Evolutionary conservation across 140 eudicot genomes (phyloP).

Genomic region (Cichorium intybus): DNA sequence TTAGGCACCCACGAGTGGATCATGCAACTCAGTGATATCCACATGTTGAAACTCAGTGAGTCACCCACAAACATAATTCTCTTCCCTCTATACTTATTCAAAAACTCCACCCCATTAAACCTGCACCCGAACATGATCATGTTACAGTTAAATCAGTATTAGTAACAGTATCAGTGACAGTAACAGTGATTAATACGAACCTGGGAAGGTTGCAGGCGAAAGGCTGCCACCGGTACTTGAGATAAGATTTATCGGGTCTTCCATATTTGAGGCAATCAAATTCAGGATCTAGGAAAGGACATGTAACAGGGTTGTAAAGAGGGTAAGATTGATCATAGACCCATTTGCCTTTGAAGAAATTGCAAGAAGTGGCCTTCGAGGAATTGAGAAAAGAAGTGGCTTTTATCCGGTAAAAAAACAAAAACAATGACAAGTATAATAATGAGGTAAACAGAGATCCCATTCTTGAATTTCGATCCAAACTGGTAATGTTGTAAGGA

Average conservation of each 20-base stretch:
- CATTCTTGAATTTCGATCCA: slow-evolving; percentile 47
- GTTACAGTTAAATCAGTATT: background rate
- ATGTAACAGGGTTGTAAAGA: slow-evolving; percentile 60
- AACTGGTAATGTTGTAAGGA: slow-evolving; percentile 13
- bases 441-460: slow-evolving; percentile 28
- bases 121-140: slow-evolving; percentile 35
- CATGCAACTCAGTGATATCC: slow-evolving; percentile 88
- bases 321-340: slow-evolving; percentile 83
- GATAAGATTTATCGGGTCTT: slow-evolving; percentile 65
- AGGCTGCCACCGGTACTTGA: slow-evolving; percentile 89
- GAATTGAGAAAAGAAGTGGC: slow-evolving; percentile 42
- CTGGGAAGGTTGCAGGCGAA: slow-evolving; percentile 67
- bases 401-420: slow-evolving; percentile 28
- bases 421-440: slow-evolving; percentile 32
- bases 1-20: slow-evolving; percentile 78
- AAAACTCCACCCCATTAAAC: slow-evolving; percentile 66
- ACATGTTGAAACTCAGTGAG: slow-evolving; percentile 90
- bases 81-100: slow-evolving; percentile 78
- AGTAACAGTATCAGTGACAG: background rate
- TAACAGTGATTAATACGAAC: slow-evolving; percentile 15
- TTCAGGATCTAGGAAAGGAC: slow-evolving; percentile 72
- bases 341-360: slow-evolving; percentile 85
- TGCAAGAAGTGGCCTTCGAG: slow-evolving; percentile 47
- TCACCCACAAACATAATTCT: slow-evolving; percentile 94
- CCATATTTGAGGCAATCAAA: slow-evolving; percentile 70